These are phyloP conservation scores for Mimosa pudica DNA, from an alignment of 306 rosid genomes.

Conservation along the genomic window DNA sequence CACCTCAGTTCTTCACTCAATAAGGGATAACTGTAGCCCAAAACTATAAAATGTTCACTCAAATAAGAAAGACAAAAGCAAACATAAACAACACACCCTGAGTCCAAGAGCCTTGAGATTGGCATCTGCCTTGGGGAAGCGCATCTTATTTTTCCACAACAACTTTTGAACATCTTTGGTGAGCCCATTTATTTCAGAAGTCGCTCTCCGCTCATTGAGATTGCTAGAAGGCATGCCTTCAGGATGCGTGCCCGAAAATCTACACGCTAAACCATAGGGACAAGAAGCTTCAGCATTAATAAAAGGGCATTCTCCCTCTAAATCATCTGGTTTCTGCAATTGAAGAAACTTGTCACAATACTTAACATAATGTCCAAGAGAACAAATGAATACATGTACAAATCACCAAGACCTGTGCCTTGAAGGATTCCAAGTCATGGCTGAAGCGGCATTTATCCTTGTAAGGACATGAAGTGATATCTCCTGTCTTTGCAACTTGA, in stretches of 20 bases:
- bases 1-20: not conserved
- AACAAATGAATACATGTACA: not conserved
- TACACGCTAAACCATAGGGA: slow-evolving; percentile 79
- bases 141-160: slow-evolving; percentile 87
- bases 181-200: slow-evolving; percentile 75
- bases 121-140: slow-evolving; percentile 75
- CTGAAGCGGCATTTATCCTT: slow-evolving; percentile 84
- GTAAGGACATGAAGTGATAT: slow-evolving; percentile 67
- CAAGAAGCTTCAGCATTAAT: slow-evolving; percentile 51
- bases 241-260: slow-evolving; percentile 71
- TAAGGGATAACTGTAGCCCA: not conserved
- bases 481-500: slow-evolving; percentile 68
- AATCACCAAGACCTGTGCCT: slow-evolving; percentile 57
- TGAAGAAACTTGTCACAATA: not conserved
- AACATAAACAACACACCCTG: slow-evolving; percentile 45
- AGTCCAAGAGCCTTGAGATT: slow-evolving; percentile 78
- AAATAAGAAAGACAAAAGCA: not conserved
- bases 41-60: not conserved
- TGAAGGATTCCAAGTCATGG: slow-evolving; percentile 78
- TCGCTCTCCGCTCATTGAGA: slow-evolving; percentile 40
- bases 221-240: slow-evolving; percentile 42
- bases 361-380: not conserved
- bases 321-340: slow-evolving; percentile 75
- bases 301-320: slow-evolving; percentile 89
- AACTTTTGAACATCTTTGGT: slow-evolving; percentile 83